phyloP scores from a whole-genome alignment of 805 yeast genomes.

The Yarrowia phangngaensis region DNA sequence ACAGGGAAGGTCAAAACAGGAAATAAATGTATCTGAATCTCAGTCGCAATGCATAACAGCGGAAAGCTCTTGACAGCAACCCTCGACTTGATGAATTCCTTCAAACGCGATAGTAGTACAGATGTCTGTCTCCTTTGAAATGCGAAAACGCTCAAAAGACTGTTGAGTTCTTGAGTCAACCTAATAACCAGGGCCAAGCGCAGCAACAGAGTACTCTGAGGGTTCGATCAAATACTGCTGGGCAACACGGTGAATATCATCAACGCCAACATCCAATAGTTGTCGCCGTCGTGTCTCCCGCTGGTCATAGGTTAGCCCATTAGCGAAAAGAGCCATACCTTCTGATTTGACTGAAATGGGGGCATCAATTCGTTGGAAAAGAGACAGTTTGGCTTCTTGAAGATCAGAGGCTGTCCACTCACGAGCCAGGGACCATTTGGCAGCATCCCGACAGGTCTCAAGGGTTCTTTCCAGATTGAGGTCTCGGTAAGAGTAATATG shows the following conservation, averaged over 20 bases:
- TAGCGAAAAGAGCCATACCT: slow-evolving; percentile 61
- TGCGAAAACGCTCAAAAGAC: no score
- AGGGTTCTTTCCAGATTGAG: slow-evolving; percentile 77
- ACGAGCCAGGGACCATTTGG: slow-evolving; percentile 47
- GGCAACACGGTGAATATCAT: slow-evolving; percentile 63
- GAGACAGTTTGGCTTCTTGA: slow-evolving; percentile 83
- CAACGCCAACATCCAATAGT: slow-evolving; percentile 59
- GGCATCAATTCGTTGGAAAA: slow-evolving; percentile 89
- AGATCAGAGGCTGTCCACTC: slow-evolving; percentile 62
- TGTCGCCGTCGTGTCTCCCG: slow-evolving; percentile 74
- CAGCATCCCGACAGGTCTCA: slow-evolving; percentile 53
- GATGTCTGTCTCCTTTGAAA: no score
- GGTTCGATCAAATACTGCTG: slow-evolving; percentile 52
- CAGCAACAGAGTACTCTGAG: slow-evolving; percentile 15
- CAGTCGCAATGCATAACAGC: no score
- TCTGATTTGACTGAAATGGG: slow-evolving; percentile 79
- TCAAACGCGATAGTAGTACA: no score
- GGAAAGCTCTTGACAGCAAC: no score
- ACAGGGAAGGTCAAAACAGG: no score
- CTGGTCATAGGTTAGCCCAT: slow-evolving; percentile 72
- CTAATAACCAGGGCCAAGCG: slow-evolving; percentile 20
- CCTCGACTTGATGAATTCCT: no score
- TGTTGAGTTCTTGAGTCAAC: no score
- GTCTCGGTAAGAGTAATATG: slow-evolving; percentile 88
- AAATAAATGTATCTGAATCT: no score